phyloP scores from a whole-genome alignment of 1,139 yeast species.

The Taiozyma onychis region DNA sequence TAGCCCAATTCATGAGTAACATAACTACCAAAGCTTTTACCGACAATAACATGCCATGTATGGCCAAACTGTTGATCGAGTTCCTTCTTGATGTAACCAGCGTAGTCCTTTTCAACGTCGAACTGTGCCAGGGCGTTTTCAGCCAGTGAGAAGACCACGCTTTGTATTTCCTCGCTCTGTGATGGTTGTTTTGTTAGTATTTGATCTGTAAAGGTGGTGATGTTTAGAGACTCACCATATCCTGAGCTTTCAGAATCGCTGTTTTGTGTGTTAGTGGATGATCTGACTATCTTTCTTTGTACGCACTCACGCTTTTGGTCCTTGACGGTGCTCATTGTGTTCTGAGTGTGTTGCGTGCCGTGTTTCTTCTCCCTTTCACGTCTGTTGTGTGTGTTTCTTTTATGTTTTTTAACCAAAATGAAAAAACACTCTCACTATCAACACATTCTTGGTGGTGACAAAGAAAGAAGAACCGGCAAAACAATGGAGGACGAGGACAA shows the following conservation, averaged over 20 bases:
- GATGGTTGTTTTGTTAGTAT: background rate
- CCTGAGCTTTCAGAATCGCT: conserved; percentile 38
- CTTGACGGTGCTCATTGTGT: background rate
- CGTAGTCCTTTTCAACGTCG: conserved; percentile 65
- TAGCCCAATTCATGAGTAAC: conserved; percentile 86
- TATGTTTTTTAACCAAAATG: no score
- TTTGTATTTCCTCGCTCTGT: conserved; percentile 45
- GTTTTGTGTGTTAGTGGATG: conserved; percentile 5
- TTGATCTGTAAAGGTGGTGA: background rate
- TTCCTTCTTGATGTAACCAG: conserved; percentile 75
- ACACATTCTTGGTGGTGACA: no score
- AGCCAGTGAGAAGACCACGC: conserved; percentile 53
- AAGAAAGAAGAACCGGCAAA: no score
- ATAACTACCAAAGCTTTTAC: conserved; percentile 87
- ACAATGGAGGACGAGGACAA: conserved; percentile 35
- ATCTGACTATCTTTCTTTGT: background rate
- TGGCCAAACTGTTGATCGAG: conserved; percentile 64
- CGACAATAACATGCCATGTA: conserved; percentile 95
- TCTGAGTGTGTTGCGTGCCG: background rate
- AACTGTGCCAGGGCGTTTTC: conserved; percentile 45
- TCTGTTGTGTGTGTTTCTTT: no score
- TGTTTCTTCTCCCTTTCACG: background rate
- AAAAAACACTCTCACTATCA: no score
- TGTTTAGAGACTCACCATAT: conserved; percentile 31
- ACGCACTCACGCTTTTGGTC: background rate